Evolutionary conservation across 768 basidiomycete species (phyloP), one percentile per base, ranked within the genome.

Genomic region (Tylopilus balloui): DNA sequence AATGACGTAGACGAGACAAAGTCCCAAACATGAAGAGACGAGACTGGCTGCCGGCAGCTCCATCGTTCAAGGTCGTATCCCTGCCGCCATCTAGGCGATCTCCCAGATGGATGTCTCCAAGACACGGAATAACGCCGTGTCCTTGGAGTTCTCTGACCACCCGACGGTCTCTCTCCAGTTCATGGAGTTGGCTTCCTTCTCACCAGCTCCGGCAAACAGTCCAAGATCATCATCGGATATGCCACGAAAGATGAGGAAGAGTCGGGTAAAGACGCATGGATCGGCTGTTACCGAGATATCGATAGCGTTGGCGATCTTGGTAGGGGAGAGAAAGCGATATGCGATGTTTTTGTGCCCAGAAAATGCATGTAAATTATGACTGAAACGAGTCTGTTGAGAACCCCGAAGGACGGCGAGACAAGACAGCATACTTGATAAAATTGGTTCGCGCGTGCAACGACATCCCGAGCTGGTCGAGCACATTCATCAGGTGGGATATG

Each of bases 171-270:
- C 86, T 48, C 88, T 72, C 90, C 90, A 92, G 68, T 91, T 89
- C 57, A 78, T 77, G 10, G 73, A 69, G 53, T 88, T 87, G 25
- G 89, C 90, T 64, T 91, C 90, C 68, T 92, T 92, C 70, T 90
- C 90, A 11, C 90, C 88, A 2, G 88, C 81, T 17, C 80, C 84
- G 6, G 81, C 79, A 63, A 91, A 91, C 34, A 80, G 63, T 17
- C 79, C 78, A 48, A 88, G 70, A 54, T 92, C 90, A 48, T 92
- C 90, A 53, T 92, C 89, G 17, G 76, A 78, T 27, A 92, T 68
- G 1, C 90, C 90, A 21, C 90, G 82, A 71, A 84, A 91, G 67
- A 92, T 89, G 50, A 92, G 77, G 73, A 92, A 92, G 20, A 92
- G 70, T 25, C 90, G 82, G 8, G 86, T 92, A 65, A 89, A 91